Percentiles rank a stretch among this genome's conserved stretches.
Evolutionary conservation across 805 yeast genomes (phyloP).

Genomic region (Saccharomycopsis fermentans): DNA sequence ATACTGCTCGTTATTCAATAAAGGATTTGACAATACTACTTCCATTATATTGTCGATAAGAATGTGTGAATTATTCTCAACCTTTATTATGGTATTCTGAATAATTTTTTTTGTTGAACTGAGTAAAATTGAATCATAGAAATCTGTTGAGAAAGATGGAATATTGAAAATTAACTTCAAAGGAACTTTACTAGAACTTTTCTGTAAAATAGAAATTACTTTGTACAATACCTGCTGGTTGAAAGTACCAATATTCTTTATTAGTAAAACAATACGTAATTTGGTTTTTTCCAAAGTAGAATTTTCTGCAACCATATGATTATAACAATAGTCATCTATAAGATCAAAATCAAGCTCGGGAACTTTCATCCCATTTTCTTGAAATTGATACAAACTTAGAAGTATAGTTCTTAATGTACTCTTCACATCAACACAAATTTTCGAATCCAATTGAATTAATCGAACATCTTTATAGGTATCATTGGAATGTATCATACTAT

Average conservation of each 20-base stretch:
- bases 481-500: not conserved
- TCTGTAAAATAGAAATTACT: constrained; percentile 6
- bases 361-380: not conserved
- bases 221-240: constrained; percentile 2
- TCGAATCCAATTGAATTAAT: constrained; percentile 13
- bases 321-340: constrained; percentile 4
- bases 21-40: not conserved
- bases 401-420: constrained; percentile 6
- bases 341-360: constrained; percentile 8
- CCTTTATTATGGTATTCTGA: constrained; percentile 3
- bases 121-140: constrained; percentile 2
- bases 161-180: constrained; percentile 11
- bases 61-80: not conserved
- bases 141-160: constrained; percentile 8
- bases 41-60: constrained; percentile 5
- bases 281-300: not conserved
- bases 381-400: not conserved
- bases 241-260: constrained; percentile 15
- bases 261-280: constrained; percentile 8
- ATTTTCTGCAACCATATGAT: not conserved
- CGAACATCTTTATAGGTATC: not conserved
- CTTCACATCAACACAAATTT: constrained; percentile 6
- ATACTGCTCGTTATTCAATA: not conserved
- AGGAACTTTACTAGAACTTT: constrained; percentile 1
- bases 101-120: constrained; percentile 1